phyloP scores from a whole-genome alignment of 192 early-diverging fungal species.

The Coemansia sp. region DNA sequence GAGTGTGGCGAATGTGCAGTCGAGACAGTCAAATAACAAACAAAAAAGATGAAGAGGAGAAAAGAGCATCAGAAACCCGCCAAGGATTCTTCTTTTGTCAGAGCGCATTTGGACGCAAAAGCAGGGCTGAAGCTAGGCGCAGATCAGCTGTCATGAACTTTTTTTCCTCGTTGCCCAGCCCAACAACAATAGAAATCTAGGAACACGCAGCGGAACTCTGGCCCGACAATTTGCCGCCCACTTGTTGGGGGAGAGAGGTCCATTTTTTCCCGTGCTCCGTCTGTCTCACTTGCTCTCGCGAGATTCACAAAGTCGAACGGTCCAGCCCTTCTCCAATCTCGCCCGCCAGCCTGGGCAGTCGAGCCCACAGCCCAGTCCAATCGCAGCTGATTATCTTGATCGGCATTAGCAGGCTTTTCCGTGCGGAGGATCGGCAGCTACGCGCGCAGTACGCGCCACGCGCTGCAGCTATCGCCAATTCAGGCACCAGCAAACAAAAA shows the following conservation, averaged over 20 bases:
- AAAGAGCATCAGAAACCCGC: not conserved
- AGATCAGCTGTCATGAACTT: not conserved
- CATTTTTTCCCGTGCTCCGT: not conserved
- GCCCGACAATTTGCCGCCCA: too few species aligned
- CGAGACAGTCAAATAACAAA: not conserved
- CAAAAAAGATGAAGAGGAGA: slow-evolving; percentile 3
- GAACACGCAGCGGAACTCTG: slow-evolving; percentile 1
- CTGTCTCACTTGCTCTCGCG: too few species aligned
- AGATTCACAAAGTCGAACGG: too few species aligned
- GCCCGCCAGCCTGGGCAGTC: not conserved
- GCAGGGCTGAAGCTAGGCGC: not conserved
- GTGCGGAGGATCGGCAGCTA: not conserved
- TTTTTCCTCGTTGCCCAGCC: not conserved
- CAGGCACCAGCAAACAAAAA: not conserved
- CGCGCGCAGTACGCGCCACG: slow-evolving; percentile 6
- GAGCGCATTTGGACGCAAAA: slow-evolving; percentile 6
- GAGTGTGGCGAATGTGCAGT: not conserved
- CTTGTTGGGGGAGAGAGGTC: too few species aligned
- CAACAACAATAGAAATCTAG: not conserved
- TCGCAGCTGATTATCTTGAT: not conserved
- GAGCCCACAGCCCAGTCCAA: not conserved
- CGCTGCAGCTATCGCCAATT: not conserved
- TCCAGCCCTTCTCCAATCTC: not conserved
- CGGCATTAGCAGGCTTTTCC: not conserved
- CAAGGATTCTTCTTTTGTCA: not conserved